A percentile compares a stretch with the other conserved stretches of the same genome.
Evolutionary conservation across 345 rosid genomes (phyloP).

Genomic region (Orychophragmus violaceus): DNA sequence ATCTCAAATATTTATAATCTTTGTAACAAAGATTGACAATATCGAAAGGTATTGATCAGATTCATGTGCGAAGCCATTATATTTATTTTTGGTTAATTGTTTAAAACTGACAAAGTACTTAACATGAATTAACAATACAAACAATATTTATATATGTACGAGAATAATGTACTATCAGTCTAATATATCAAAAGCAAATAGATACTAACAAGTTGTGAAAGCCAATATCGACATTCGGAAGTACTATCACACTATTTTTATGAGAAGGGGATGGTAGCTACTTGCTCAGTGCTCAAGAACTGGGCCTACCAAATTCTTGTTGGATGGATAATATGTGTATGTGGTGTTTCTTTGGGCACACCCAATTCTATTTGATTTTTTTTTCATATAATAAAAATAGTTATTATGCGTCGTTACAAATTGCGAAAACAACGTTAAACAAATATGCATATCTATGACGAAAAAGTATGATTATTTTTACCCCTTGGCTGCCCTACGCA

Average conservation of each 20-base stretch:
- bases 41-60: not conserved
- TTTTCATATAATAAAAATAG: not conserved
- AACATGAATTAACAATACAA: not conserved
- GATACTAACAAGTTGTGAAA: conserved; percentile 7
- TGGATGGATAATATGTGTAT: conserved; percentile 28
- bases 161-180: conserved; percentile 3
- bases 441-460: not conserved
- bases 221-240: conserved; percentile 1
- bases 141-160: not conserved
- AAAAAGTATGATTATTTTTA: conserved; percentile 8
- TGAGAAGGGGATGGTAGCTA: conserved; percentile 17
- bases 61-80: not conserved
- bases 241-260: conserved; percentile 1
- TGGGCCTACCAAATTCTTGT: conserved; percentile 22
- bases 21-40: not conserved
- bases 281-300: conserved; percentile 16
- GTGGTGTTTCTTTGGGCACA: conserved; percentile 20
- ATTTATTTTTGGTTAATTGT: not conserved
- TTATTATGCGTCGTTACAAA: conserved; percentile 1
- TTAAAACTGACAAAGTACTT: not conserved
- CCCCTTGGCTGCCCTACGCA: conserved; percentile 16
- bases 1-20: not conserved
- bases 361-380: not conserved
- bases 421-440: conserved; percentile 1
- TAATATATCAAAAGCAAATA: not conserved